phyloP scores from a whole-genome alignment of 1,284 basidiomycete genomes.

The Microbotryum intermedium region DNA sequence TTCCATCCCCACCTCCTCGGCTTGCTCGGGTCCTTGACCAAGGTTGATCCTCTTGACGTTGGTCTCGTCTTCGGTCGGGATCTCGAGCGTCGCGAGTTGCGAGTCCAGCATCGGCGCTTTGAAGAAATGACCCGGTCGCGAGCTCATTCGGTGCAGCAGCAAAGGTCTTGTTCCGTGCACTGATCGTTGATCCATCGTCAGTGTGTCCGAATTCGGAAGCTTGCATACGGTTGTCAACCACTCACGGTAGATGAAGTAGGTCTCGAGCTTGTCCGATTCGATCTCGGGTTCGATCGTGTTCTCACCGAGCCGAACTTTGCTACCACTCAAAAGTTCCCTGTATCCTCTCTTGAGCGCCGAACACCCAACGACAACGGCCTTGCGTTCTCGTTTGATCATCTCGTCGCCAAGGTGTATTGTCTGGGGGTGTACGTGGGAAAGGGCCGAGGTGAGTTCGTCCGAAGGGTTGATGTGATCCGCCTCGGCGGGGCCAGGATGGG shows the following conservation, averaged over 20 bases:
- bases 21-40: constrained; percentile 13
- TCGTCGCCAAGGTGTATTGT: constrained; percentile 19
- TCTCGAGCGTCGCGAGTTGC: constrained; percentile 69
- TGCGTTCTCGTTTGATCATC: constrained; percentile 34
- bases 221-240: background rate
- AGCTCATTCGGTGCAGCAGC: constrained; percentile 60
- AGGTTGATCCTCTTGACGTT: constrained; percentile 18
- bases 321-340: constrained; percentile 64
- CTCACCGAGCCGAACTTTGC: background rate
- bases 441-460: constrained; percentile 36
- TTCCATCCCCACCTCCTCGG: constrained; percentile 20
- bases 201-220: background rate
- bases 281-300: constrained; percentile 34
- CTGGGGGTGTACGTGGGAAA: constrained; percentile 16
- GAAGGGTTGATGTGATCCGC: constrained; percentile 38
- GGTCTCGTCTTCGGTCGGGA: constrained; percentile 15
- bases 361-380: constrained; percentile 69
- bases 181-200: background rate
- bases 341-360: constrained; percentile 77
- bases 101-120: constrained; percentile 77
- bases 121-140: constrained; percentile 76
- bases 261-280: constrained; percentile 44
- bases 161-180: constrained; percentile 59
- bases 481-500: constrained; percentile 3
- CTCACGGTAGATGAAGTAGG: constrained; percentile 66